Percentiles rank a stretch among this genome's conserved stretches.
Conservation (phyloP, 371 early-diverging fungal genomes). For the Rhizopus microsporus region DNA sequence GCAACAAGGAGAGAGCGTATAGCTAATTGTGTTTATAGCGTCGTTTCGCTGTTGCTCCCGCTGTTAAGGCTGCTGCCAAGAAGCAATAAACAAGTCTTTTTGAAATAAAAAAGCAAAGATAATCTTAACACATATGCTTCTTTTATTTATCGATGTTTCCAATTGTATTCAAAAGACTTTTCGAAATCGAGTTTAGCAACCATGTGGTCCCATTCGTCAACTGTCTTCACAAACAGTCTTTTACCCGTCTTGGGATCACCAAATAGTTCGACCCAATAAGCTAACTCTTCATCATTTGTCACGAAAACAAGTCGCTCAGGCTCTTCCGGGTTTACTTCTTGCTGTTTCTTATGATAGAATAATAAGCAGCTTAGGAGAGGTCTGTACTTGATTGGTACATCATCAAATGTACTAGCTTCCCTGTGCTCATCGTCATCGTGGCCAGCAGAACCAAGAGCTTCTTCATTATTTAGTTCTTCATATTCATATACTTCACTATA, state of each 20-base stretch:
- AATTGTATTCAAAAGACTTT: constrained; percentile 29
- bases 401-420: constrained; percentile 18
- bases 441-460: background rate
- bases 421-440: constrained; percentile 15
- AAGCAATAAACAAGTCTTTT: constrained; percentile 29
- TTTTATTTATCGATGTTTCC: constrained; percentile 25
- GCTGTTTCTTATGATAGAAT: constrained; percentile 31
- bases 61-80: constrained; percentile 51
- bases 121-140: background rate
- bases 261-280: constrained; percentile 54
- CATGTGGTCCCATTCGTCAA: constrained; percentile 48
- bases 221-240: constrained; percentile 38
- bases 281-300: constrained; percentile 50
- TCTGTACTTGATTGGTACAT: constrained; percentile 41
- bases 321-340: constrained; percentile 1
- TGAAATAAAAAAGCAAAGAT: constrained; percentile 2
- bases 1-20: background rate
- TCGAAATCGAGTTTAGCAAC: constrained; percentile 35
- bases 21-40: constrained; percentile 29
- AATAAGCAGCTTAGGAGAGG: constrained; percentile 48
- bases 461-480: background rate
- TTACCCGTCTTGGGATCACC: constrained; percentile 40
- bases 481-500: background rate
- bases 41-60: constrained; percentile 43
- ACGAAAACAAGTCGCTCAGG: constrained; percentile 37